Evolutionary conservation across 345 rosid species (phyloP).

Genomic region (Barbarea vulgaris): DNA sequence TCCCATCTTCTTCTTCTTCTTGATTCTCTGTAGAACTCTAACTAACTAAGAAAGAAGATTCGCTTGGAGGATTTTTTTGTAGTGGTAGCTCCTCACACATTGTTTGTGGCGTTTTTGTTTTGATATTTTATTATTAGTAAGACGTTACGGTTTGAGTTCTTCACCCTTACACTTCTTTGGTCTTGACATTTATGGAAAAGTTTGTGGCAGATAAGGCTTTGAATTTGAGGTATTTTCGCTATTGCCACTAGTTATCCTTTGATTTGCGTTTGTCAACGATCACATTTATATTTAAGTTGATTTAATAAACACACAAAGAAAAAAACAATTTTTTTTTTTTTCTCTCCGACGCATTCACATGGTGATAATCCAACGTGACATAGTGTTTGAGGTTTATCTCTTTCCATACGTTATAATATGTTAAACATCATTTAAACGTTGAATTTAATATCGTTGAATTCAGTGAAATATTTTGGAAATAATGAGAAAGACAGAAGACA

Average conservation of each 20-base stretch:
- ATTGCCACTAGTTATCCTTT: slow-evolving; percentile 39
- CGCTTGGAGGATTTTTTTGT: background rate
- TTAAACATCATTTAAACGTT: too few species aligned
- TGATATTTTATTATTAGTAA: background rate
- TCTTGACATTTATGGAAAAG: slow-evolving; percentile 19
- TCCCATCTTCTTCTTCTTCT: slow-evolving; percentile 58
- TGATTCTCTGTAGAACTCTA: background rate
- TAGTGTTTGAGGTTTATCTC: background rate
- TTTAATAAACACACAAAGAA: background rate
- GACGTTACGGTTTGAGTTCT: slow-evolving; percentile 21
- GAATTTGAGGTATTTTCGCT: slow-evolving; percentile 26
- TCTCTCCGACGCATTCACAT: slow-evolving; percentile 21
- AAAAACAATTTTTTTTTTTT: background rate
- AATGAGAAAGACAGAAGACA: background rate
- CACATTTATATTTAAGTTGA: slow-evolving; percentile 6
- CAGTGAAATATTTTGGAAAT: background rate
- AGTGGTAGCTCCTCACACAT: background rate
- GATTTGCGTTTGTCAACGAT: too few species aligned
- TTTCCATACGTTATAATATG: background rate
- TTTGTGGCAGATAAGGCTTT: slow-evolving; percentile 17
- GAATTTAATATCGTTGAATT: background rate
- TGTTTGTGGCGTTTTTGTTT: slow-evolving; percentile 15
- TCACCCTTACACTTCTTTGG: background rate
- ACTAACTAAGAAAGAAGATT: slow-evolving; percentile 1
- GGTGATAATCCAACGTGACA: background rate